phyloP scores from a whole-genome alignment of 495 filamentous ascomycete genomes.

The Paragyromitra xinjiangensis region DNA sequence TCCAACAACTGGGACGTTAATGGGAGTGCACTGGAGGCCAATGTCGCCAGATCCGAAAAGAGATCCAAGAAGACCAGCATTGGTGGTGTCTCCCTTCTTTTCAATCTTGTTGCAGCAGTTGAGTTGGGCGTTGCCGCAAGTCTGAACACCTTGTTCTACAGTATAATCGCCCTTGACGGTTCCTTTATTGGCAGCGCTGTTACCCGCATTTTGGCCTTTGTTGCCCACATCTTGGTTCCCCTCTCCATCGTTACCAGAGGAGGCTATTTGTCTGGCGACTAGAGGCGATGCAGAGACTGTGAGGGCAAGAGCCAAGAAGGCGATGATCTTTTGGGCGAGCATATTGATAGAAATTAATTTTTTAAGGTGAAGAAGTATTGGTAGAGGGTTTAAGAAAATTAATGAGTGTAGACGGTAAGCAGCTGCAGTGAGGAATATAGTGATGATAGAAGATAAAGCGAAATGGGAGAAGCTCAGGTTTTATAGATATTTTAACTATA shows the following conservation, averaged over 20 bases:
- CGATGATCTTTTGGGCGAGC: slow-evolving; percentile 28
- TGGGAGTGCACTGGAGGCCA: slow-evolving; percentile 46
- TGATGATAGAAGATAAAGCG: not conserved
- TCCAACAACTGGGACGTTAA: slow-evolving; percentile 32
- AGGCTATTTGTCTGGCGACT: slow-evolving; percentile 18
- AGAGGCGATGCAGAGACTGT: slow-evolving; percentile 26
- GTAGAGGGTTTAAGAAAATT: not conserved
- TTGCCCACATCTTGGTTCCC: slow-evolving; percentile 55
- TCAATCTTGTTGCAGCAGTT: slow-evolving; percentile 55
- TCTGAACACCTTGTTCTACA: slow-evolving; percentile 52
- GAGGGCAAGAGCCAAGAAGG: slow-evolving; percentile 41
- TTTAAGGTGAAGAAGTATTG: not conserved
- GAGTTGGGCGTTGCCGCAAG: slow-evolving; percentile 51
- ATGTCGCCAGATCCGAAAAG: slow-evolving; percentile 46
- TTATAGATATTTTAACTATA: slow-evolving; percentile 19
- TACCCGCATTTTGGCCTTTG: slow-evolving; percentile 48
- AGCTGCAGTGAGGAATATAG: not conserved
- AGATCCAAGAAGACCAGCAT: slow-evolving; percentile 38
- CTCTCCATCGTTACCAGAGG: slow-evolving; percentile 35
- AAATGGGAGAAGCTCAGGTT: not conserved
- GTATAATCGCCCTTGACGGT: slow-evolving; percentile 50
- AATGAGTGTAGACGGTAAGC: slow-evolving; percentile 13
- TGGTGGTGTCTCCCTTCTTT: slow-evolving; percentile 51
- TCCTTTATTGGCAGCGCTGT: slow-evolving; percentile 50
- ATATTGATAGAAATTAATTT: slow-evolving; percentile 13